phyloP scores from a whole-genome alignment of 768 basidiomycete genomes.

The Panaeolus papilionaceus region DNA sequence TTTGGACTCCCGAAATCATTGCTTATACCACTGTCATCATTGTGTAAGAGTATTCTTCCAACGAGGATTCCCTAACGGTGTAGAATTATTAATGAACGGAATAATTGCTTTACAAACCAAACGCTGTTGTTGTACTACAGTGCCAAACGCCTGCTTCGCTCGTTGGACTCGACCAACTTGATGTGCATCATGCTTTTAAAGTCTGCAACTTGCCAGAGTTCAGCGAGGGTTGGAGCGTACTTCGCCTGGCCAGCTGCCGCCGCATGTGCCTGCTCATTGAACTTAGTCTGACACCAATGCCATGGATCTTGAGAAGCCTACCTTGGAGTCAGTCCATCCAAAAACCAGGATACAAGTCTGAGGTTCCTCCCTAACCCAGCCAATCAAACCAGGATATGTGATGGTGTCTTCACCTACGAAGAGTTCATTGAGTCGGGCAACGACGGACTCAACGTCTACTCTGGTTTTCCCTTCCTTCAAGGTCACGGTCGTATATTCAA shows the following conservation, averaged over 20 bases:
- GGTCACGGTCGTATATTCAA: not conserved
- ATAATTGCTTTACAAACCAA: not conserved
- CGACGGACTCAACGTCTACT: not conserved
- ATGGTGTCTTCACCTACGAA: not conserved
- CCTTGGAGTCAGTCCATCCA: constrained; percentile 1
- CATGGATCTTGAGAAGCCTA: not conserved
- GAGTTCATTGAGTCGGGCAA: not conserved
- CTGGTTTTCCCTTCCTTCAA: constrained; percentile 9
- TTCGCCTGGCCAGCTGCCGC: not conserved
- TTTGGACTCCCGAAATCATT: constrained; percentile 19
- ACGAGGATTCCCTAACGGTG: not conserved
- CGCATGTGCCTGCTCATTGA: not conserved
- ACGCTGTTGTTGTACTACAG: not conserved
- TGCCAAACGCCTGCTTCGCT: constrained; percentile 14
- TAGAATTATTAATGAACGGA: constrained; percentile 6
- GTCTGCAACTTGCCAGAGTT: not conserved
- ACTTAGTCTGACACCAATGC: not conserved
- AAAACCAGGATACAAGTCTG: not conserved
- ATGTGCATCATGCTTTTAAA: not conserved
- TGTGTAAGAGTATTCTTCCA: constrained; percentile 7
- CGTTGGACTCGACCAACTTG: not conserved
- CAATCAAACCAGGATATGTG: not conserved
- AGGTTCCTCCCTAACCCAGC: not conserved
- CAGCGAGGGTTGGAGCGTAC: not conserved
- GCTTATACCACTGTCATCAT: constrained; percentile 11